Base-by-base conservation (phyloP, 139 green algal species). In the Closterium sp. region DNA sequence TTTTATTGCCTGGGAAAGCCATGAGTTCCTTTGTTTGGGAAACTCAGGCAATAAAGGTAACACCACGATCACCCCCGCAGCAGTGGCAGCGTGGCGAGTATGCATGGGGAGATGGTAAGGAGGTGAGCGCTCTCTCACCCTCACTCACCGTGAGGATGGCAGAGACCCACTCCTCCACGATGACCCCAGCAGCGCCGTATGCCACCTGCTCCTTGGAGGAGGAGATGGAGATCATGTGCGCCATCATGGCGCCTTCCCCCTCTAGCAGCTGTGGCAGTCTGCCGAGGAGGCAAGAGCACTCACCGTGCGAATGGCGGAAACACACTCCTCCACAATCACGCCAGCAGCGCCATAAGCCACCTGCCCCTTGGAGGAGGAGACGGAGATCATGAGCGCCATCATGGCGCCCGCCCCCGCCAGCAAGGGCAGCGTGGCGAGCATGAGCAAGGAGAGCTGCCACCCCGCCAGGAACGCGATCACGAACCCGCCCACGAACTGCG, bases 361-460 rank as follows among this genome's bases (percentile, higher is more conserved):
- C 88, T 93, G 88, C 25, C 88, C 88, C 34, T 87, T 36, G 69
- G 55, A 91, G 23, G 91, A 33, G 34, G 38, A 19, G 16, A 34
- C 33, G 25, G 84, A 30, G 66, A 94, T 90, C 21, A 84, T 16
- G n/a, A 34, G 64, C 0, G 76, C 43, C 88, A 94, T 94, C 34
- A 94, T 34, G 35, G 21, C 38, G 35, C 91, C 91, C 30, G 28
- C 84, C 1, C 85, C 35, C 6, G 32, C 91, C 25, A 94, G 89
- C 28, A 98, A 87, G 0, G 97, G 97, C 34, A 98, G 34, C 8
- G 90, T 43, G 7, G 94, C 94, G 1, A 95, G 95, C 31, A 98
- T 93, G 1, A 98, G 94, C 55, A 98, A 94, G 84, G 96, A 96
- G 94, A 98, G 96, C 88, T 96, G 94, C 96, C 96, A 98, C 84